Base-by-base conservation (phyloP, 129 eudicot genomes). In the Helichrysum umbraculigerum region DNA sequence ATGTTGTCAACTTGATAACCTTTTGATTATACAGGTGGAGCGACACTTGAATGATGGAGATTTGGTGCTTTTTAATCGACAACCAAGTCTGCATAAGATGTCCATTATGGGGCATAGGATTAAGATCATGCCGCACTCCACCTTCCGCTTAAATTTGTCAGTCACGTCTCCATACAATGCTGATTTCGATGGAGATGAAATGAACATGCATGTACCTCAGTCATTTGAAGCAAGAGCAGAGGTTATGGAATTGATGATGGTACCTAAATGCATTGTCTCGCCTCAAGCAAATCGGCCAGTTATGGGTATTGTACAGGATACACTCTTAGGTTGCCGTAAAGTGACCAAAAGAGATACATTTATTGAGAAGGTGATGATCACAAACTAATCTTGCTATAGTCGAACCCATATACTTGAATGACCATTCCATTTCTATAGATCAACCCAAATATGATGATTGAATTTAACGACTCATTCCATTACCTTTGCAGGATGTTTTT, bases 191-290 rank as follows among this genome's bases (percentile, higher is more conserved):
- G 98, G 98, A 47, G 98, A 93, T 87, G 98, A 93, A 81, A 93
- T 93, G 98, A 93, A 93, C 73, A 93, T 93, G 98, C 98, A 93
- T 61, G 98, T 93, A 52, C 98, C 98, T 4, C 98, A 93, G 83
- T 93, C 98, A 57, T 90, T 93, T 71, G 98, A 93, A 82, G 90
- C 98, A 50, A 88, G 98, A 81, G 98, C 96, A 44, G 98, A 93
- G 76, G 97, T 90, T 74, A 82, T 88, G 64, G 98, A 93, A 82
- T 78, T 93, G 62, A 93, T 93, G 98, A 86, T 93, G 98, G 98
- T 93, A 41, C 98, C 98, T 4, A 93, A 93, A 77, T 93, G 98
- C 83, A 90, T 93, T 7, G 98, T 93, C 58, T 93, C 98, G 4
- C 98, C 98, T 21, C 97, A 93, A 66, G 76, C 98, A 74, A 93